Conservation (phyloP, 2,329 filamentous ascomycete genomes). For the Microsporum ferrugineum region DNA sequence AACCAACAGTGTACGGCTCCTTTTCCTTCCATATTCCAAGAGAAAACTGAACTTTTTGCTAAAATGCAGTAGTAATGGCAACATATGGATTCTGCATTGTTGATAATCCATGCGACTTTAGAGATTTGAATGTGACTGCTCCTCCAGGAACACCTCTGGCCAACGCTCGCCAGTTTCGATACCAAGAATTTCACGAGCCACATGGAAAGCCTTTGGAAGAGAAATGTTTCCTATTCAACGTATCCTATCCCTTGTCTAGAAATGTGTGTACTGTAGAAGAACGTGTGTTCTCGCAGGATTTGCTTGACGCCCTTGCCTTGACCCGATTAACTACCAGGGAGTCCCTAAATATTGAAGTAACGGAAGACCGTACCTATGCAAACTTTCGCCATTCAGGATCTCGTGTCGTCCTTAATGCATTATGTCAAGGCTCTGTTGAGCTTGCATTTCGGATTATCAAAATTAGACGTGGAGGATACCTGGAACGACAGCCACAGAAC, state of each 20-base stretch:
- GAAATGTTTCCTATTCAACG: slow-evolving; percentile 36
- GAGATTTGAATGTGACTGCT: slow-evolving; percentile 30
- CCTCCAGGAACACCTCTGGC: slow-evolving; percentile 30
- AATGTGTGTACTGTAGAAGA: slow-evolving; percentile 27
- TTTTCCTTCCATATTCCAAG: neutral
- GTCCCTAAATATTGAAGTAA: slow-evolving; percentile 25
- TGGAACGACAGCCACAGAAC: slow-evolving; percentile 22
- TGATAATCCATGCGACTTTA: slow-evolving; percentile 35
- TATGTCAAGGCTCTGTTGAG: slow-evolving; percentile 34
- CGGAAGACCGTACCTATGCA: slow-evolving; percentile 23
- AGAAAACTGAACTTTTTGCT: neutral
- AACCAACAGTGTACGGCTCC: slow-evolving; percentile 49
- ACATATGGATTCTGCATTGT: slow-evolving; percentile 38
- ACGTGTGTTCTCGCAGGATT: slow-evolving; percentile 33
- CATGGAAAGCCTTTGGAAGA: slow-evolving; percentile 22
- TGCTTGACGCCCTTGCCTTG: slow-evolving; percentile 33
- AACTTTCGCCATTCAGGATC: slow-evolving; percentile 22
- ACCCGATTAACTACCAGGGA: slow-evolving; percentile 34
- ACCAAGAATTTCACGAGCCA: slow-evolving; percentile 25
- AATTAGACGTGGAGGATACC: slow-evolving; percentile 22
- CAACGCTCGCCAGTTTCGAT: slow-evolving; percentile 25
- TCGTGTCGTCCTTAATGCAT: slow-evolving; percentile 28
- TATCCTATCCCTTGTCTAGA: slow-evolving; percentile 33
- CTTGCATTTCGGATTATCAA: slow-evolving; percentile 29
- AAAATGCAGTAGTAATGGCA: slow-evolving; percentile 28